Evolutionary conservation across 352 stramenopile genomes (phyloP), one percentile per base, ranked within the genome.

Genomic region (Globisporangium orthogonon): DNA sequence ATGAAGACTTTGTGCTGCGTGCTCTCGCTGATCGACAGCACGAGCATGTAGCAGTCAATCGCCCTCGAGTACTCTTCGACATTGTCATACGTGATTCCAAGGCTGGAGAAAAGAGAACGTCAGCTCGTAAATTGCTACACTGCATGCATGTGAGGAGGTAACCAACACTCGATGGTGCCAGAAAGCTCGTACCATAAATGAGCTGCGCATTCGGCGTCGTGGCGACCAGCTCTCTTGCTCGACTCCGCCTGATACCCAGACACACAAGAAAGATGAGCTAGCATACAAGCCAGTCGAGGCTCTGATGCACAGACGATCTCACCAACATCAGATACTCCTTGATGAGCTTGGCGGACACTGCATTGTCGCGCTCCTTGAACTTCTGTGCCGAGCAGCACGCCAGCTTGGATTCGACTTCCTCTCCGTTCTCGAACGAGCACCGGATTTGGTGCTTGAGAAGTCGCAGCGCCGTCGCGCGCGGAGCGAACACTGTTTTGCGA

Each of bases 21-120:
- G 62, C 83, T 86, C 45, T 90, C 73, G 46, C 85, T 92, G 58
- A 96, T 89, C 4, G 74, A 89, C 11, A 96, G 78, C 62, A 94
- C 89, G 47, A 92, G 62, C 51, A 90, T 61, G 62, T 95, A 96
- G 65, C 70, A 87, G 47, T 94, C 86, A 50, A 96, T 89, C 30
- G 86, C 87, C 53, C 84, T 88, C 28, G 63, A 61, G 51, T 90
- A 94, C 33, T 95, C 83, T 43, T 89, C 76, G 28, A 92, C 76
- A 43, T 95, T 96, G 71, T 96, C 87, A 58, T 95, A 76, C 37
- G 89, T 80, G 52, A 96, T 90, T 0, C 84, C 87, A 13, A 94
- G 76, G 50, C 75, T 83, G 52, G 9, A 13, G 5, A n/a, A 2
- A 28, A 11, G 17, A n/a, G 29, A 55, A 5, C 5, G 7, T 29